Base-by-base conservation (phyloP, 495 filamentous ascomycete species). In the Peziza echinospora region DNA sequence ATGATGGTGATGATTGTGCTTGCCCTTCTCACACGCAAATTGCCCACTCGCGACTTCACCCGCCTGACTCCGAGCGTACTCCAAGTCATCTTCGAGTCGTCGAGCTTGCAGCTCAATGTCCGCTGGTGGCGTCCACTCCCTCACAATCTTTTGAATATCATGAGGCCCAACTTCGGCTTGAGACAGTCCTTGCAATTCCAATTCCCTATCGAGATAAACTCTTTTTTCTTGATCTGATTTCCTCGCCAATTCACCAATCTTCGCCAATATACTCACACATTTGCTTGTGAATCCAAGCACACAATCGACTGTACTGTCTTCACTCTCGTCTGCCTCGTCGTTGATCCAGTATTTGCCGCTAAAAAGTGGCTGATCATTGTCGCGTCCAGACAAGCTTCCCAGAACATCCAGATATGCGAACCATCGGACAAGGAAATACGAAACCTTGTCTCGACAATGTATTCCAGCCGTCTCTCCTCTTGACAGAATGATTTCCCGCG, bases 331-430 rank as follows among this genome's bases (percentile, higher is more conserved):
- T 5, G 62, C 48, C 46, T 65, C 61, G 42, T 76, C 61, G 28
- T 77, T 66, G 23, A 68, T 66, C 64, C 69, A 70, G 54, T 78
- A 76, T 6, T 56, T 59, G 13, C 62, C 62, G 10, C 17, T 39
- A 11, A 58, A 55, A 37, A 60, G 49, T 6, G 57, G 57, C 40
- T 59, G 49, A 7, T 59, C 52, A 24, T 62, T 74, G 52, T 73
- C 69, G 46, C 76, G 71, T 41, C 84, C 82, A 44, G 76, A 82
- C 4, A 92, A 67, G 46, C 71, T 71, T 22, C 82, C 84, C 37
- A 91, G 65, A 5, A 87, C 74, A 55, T 92, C 84, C 21, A 91
- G 68, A 60, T 91, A 92, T 7, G 78, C 77, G 51, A 87, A 78
- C 84, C 84, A 92, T 26, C 82, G 76, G 34, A 71, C 73, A n/a